Conservation (phyloP, 495 filamentous ascomycete genomes). For the Lepidopterella palustris region DNA sequence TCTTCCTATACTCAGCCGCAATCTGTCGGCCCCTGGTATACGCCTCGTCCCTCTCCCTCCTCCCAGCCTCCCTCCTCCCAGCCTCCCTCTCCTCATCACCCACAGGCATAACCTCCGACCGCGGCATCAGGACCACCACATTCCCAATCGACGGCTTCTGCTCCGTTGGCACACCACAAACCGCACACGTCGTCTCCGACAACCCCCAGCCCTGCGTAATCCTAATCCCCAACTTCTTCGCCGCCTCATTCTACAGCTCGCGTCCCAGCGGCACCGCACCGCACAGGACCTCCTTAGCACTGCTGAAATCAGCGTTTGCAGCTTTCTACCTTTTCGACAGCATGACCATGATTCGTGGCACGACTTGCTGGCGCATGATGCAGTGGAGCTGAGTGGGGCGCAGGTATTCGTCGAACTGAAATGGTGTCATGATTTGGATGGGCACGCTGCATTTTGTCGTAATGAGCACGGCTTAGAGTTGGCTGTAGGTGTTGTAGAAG, state of each 20-base stretch:
- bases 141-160: neutral
- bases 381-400: neutral
- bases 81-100: conserved; percentile 7
- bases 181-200: conserved; percentile 7
- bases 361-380: neutral
- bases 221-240: neutral
- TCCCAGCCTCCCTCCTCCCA: neutral
- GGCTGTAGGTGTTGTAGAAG: conserved; percentile 5
- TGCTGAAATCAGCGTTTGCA: neutral
- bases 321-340: neutral
- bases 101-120: neutral
- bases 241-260: neutral
- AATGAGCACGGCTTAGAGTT: neutral
- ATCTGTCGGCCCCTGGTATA: neutral
- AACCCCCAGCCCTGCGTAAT: conserved; percentile 4
- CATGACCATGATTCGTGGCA: neutral
- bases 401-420: conserved; percentile 1
- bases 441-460: neutral
- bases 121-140: neutral
- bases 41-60: conserved; percentile 2
- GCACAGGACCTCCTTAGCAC: neutral
- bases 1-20: conserved; percentile 1
- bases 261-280: neutral
- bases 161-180: neutral
- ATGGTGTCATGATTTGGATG: neutral